Evolutionary conservation across 2,329 filamentous ascomycete genomes (phyloP), one percentile per base, ranked within the genome.

Genomic region (Fusarium foetens): DNA sequence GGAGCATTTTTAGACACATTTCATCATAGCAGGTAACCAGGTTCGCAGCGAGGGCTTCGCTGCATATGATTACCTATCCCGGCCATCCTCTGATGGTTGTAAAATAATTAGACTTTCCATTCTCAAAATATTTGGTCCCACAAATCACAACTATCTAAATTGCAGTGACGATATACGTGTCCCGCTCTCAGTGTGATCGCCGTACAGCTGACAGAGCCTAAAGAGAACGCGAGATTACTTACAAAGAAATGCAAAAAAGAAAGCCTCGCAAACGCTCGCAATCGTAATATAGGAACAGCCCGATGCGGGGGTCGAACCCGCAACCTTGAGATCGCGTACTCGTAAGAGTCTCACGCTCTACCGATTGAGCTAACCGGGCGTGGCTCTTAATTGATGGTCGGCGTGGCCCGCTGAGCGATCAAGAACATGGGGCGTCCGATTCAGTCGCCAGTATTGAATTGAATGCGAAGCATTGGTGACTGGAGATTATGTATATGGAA

Each of bases 341-440:
- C 76, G 31, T 87, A 86, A 87, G 89, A 91, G 89, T 90, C 89
- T 89, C 86, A 90, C 88, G 88, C 88, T 91, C 89, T 91, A 90
- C 77, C 77, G 78, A 79, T 79, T 78, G 76, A 79, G 74, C 76
- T 77, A 78, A 76, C 75, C 76, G 81, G 79, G 80, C 79, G 80
- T 81, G 80, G 65, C 65, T 68, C 58, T 58, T 41, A n/a, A 25
- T 19, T 16, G 13, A n/a, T 52, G 33, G 3, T 38, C 19, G 33
- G 7, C 17, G 10, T 7, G 9, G 4, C 9, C 8, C 0, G 13
- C 3, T 10, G 23, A n/a, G 7, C 19, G 13, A 12, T 13, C 49
- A 53, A 53, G 23, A 36, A 6, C 17, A 21, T 6, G 12, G n/a
- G 0, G 6, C 4, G 1, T 7, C 3, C 8, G 19, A 12, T 36